These are phyloP conservation scores for Selaginella tamariscina DNA, from an alignment of 75 land plant genomes.

Conservation along the genomic window DNA sequence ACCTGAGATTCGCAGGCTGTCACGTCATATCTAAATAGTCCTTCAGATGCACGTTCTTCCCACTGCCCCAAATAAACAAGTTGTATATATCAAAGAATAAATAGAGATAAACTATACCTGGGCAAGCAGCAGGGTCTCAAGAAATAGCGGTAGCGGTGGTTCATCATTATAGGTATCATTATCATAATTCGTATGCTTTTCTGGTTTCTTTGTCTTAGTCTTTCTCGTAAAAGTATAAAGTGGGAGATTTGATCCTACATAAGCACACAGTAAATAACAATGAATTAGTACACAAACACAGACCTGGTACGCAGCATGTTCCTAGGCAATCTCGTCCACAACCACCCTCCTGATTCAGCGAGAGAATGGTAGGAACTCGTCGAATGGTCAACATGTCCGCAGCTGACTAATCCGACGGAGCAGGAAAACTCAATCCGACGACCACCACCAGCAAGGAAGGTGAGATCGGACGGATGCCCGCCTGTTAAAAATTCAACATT, in stretches of 20 bases:
- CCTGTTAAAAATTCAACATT: too few species aligned
- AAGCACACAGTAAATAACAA: neutral
- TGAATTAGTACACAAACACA: neutral
- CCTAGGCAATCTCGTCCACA: neutral
- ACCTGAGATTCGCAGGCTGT: neutral
- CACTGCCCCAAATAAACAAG: neutral
- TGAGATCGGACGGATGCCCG: constrained; percentile 56
- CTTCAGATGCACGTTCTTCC: neutral
- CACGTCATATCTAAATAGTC: neutral
- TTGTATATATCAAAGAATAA: neutral
- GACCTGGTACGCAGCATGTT: neutral
- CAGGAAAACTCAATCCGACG: neutral
- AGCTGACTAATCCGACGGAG: neutral
- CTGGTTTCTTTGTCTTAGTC: neutral
- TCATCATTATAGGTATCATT: neutral
- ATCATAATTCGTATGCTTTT: neutral
- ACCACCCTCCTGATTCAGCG: constrained; percentile 50
- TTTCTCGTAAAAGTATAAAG: neutral
- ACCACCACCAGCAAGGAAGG: constrained; percentile 57
- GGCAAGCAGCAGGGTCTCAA: neutral
- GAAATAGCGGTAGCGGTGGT: neutral
- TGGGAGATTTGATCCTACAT: neutral
- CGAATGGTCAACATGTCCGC: constrained; percentile 61
- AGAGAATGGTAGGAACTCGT: constrained; percentile 65
- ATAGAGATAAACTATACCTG: neutral